Percentiles rank a stretch among this genome's conserved stretches.
Conservation (phyloP, 306 rosid genomes). For the Cicer arietinum region DNA sequence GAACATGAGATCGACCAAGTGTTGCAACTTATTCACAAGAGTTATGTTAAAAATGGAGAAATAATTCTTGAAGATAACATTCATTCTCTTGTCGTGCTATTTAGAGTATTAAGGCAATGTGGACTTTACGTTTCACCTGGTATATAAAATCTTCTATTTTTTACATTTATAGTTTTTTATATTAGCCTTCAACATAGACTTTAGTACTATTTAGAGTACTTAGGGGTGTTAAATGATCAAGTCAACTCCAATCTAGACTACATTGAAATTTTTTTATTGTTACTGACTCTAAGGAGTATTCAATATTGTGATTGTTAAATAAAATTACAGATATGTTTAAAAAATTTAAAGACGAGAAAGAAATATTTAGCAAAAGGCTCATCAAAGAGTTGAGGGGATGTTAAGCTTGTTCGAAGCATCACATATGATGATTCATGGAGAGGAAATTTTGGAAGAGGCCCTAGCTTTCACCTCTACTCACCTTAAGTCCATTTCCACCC, state of each 20-base stretch:
- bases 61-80: slow-evolving; percentile 32
- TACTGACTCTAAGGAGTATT: too few species aligned
- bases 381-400: neutral
- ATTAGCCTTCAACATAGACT: too few species aligned
- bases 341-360: neutral
- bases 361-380: neutral
- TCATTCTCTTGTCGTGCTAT: slow-evolving; percentile 44
- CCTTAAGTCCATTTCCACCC: neutral
- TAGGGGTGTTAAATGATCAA: too few species aligned
- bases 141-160: neutral
- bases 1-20: slow-evolving; percentile 47
- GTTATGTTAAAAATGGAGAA: neutral
- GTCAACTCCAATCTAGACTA: too few species aligned
- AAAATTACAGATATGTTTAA: neutral
- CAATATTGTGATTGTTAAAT: neutral
- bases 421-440: neutral
- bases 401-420: slow-evolving; percentile 1
- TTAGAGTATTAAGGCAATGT: slow-evolving; percentile 58
- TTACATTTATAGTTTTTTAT: too few species aligned
- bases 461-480: neutral
- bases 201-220: too few species aligned
- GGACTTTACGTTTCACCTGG: slow-evolving; percentile 46
- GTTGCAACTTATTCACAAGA: slow-evolving; percentile 2
- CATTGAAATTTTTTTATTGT: too few species aligned
- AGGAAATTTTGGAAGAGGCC: neutral